Conservation (phyloP, 2,329 filamentous ascomycete species). For the Chrysosporium keratinophilum region DNA sequence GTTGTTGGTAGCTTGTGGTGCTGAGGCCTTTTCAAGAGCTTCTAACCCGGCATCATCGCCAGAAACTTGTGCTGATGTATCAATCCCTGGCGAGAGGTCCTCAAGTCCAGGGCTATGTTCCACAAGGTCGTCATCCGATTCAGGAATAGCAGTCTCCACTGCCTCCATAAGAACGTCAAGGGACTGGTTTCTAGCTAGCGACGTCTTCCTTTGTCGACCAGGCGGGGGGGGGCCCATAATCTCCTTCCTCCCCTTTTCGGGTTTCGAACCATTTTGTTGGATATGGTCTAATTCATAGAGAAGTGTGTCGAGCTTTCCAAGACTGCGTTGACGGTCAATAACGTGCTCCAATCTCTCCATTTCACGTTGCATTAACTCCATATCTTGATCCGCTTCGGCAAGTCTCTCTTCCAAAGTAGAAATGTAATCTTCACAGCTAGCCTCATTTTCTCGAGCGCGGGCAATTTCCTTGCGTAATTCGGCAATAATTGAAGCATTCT, state of each 20-base stretch:
- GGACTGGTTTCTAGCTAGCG: slow-evolving; percentile 29
- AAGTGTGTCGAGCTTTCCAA: slow-evolving; percentile 87
- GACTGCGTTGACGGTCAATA: slow-evolving; percentile 84
- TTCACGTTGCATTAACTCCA: slow-evolving; percentile 93
- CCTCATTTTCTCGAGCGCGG: slow-evolving; percentile 79
- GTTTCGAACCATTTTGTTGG: slow-evolving; percentile 47
- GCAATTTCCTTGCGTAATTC: slow-evolving; percentile 87
- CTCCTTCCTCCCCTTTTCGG: slow-evolving; percentile 25
- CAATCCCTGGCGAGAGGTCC: slow-evolving; percentile 1
- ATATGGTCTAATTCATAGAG: slow-evolving; percentile 77
- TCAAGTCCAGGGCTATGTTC: slow-evolving; percentile 25
- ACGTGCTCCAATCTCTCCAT: slow-evolving; percentile 90
- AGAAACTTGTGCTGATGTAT: not conserved
- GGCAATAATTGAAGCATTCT: slow-evolving; percentile 71
- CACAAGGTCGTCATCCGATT: slow-evolving; percentile 34
- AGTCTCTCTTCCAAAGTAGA: slow-evolving; percentile 90
- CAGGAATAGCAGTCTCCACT: slow-evolving; percentile 37
- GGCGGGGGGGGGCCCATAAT: slow-evolving; percentile 16
- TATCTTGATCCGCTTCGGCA: slow-evolving; percentile 90
- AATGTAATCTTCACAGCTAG: slow-evolving; percentile 88
- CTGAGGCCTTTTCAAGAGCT: slow-evolving; percentile 29
- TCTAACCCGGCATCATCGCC: slow-evolving; percentile 28
- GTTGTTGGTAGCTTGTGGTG: slow-evolving; percentile 18
- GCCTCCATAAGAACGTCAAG: slow-evolving; percentile 37
- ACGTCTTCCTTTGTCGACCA: slow-evolving; percentile 18